phyloP scores from a whole-genome alignment of 1,284 basidiomycete species.

The Irpex lacteus region DNA sequence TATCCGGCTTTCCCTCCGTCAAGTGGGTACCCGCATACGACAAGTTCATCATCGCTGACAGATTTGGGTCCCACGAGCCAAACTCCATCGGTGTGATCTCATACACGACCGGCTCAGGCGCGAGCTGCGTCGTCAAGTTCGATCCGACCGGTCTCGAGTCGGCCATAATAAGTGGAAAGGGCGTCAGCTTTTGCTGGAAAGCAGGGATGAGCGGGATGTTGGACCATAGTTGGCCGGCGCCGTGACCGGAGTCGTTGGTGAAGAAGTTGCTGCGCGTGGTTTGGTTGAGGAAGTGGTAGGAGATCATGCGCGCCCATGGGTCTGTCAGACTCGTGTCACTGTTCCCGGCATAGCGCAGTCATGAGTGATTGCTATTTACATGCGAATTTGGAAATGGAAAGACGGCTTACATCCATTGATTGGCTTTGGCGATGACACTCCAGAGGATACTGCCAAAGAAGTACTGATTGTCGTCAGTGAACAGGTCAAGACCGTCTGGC shows the following conservation, averaged over 20 bases:
- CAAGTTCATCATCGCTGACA: constrained; percentile 59
- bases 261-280: constrained; percentile 58
- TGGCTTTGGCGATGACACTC: constrained; percentile 56
- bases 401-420: constrained; percentile 45
- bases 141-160: constrained; percentile 50
- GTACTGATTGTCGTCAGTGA: constrained; percentile 47
- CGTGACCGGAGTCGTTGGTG: constrained; percentile 55
- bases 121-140: constrained; percentile 39
- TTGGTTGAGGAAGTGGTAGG: constrained; percentile 67
- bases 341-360: background rate
- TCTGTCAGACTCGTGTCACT: constrained; percentile 65
- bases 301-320: constrained; percentile 59
- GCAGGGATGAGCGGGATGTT: constrained; percentile 40
- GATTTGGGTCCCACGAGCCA: constrained; percentile 65
- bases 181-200: constrained; percentile 44
- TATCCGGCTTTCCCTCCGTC: constrained; percentile 45
- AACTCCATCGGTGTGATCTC: constrained; percentile 66
- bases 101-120: constrained; percentile 52
- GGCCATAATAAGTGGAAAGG: constrained; percentile 57
- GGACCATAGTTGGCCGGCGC: constrained; percentile 67
- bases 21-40: constrained; percentile 60
- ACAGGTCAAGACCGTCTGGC: constrained; percentile 46
- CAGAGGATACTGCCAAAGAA: constrained; percentile 60
- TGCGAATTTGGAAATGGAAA: background rate
- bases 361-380: background rate